A percentile compares a stretch with the other conserved stretches of the same genome.
Evolutionary conservation across 164 flowering plant genomes (phyloP).

Genomic region (Piper betle): DNA sequence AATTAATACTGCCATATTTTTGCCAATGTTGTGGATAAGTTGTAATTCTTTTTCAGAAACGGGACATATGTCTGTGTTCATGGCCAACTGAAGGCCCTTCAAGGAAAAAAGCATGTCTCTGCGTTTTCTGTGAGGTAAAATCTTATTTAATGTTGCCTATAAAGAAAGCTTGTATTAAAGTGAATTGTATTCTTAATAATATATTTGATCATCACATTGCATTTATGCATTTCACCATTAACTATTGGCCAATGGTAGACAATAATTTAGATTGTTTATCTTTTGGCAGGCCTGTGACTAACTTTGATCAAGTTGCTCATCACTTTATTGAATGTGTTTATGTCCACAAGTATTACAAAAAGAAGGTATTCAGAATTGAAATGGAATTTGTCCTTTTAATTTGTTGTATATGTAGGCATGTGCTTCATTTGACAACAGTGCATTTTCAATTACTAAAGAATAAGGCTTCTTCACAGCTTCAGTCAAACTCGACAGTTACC

Average conservation of each 20-base stretch:
- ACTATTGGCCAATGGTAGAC: too few relatives aligned
- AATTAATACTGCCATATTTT: too few relatives aligned
- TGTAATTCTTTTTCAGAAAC: conserved; percentile 26
- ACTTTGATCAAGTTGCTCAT: conserved; percentile 62
- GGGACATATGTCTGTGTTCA: conserved; percentile 71
- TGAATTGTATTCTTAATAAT: too few relatives aligned
- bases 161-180: too few relatives aligned
- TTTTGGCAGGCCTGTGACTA: conserved; percentile 62
- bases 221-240: too few relatives aligned
- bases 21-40: too few relatives aligned
- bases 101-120: conserved; percentile 51
- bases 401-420: neutral
- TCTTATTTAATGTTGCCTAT: too few relatives aligned
- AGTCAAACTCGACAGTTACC: conserved; percentile 14
- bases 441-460: conserved; percentile 20
- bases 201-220: too few relatives aligned
- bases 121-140: conserved; percentile 64
- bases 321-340: conserved; percentile 74
- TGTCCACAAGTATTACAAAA: conserved; percentile 51
- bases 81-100: conserved; percentile 71
- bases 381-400: neutral
- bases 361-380: conserved; percentile 25
- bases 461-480: conserved; percentile 23
- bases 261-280: neutral
- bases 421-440: neutral